Base-by-base conservation (phyloP, 108 stramenopile genomes). In the Pseudonitzschia pungens region DNA sequence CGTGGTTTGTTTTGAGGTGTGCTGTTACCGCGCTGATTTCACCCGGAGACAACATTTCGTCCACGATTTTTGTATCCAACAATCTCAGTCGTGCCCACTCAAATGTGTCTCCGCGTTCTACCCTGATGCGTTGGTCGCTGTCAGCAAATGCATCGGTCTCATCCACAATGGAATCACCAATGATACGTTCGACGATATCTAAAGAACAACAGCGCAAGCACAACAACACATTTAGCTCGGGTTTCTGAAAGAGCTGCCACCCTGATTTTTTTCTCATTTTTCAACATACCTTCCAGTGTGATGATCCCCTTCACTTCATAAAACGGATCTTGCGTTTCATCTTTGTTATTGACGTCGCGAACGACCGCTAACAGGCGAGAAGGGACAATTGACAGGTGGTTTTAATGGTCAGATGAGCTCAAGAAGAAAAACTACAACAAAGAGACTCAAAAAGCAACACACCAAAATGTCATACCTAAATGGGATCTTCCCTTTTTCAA, bases 141-240 rank as follows among this genome's bases (percentile, higher is more conserved):
- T 94, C 92, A 8, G 86, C 87, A 69, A 85, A 85, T 40, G 78
- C 91, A 77, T 99, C 99, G 11, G 95, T 97, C 77, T 99, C 99
- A 69, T 99, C 99, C 15, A 98, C 94, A 70, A 99, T 98, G 65
- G 96, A 95, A 60, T 97, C 96, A 21, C 98, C 98, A 52, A 99
- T 69, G 63, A 96, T 96, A 43, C 89, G 88, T 71, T 96, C 94
- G 56, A 97, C 87, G 58, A 96, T 94, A 77, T 97, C 95, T 77
- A 43, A 26, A 43, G 26, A 15, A 52, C 45, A 42, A 68, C 1
- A 4, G 57, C 32, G 6, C 31, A 58, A n/a, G 27, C 20, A 24
- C 24, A 42, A 9, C 15, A 66, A 26, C 24, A 26, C 24, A 22
- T 22, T 66, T 4, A 42, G 65, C 24, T 54, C 65, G 33, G 5